A percentile compares a stretch with the other conserved stretches of the same genome.
phyloP scores from a whole-genome alignment of 306 rosid genomes.

The Gynostemma pentaphyllum region DNA sequence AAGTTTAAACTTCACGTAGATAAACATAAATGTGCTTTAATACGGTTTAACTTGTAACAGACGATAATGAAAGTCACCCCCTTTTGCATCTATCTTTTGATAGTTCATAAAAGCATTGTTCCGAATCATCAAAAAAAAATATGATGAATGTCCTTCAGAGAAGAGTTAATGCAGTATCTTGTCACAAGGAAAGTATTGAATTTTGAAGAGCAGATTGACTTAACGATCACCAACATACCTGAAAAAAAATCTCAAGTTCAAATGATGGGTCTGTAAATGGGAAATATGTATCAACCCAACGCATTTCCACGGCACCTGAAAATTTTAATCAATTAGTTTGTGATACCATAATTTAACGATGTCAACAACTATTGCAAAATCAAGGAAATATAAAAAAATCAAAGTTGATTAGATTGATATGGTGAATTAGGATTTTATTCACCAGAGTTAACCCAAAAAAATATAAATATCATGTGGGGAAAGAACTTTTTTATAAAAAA shows the following conservation, averaged over 20 bases:
- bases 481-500: background rate
- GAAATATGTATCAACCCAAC: conserved; percentile 94
- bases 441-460: background rate
- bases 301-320: conserved; percentile 92
- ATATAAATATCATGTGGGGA: background rate
- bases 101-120: too few species aligned
- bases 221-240: conserved; percentile 36
- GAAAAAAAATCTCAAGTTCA: conserved; percentile 89
- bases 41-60: too few species aligned
- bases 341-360: conserved; percentile 9
- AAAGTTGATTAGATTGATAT: background rate
- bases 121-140: too few species aligned
- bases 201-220: background rate
- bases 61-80: too few species aligned
- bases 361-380: background rate
- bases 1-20: background rate
- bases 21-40: background rate
- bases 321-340: conserved; percentile 12
- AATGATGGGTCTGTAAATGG: conserved; percentile 93
- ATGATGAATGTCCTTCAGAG: background rate
- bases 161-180: background rate
- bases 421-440: background rate
- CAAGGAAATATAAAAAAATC: background rate
- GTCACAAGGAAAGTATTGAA: background rate
- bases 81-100: too few species aligned